These are phyloP conservation scores for Jamesozyma hellenica DNA, from an alignment of 805 yeast species.

Conservation along the genomic window DNA sequence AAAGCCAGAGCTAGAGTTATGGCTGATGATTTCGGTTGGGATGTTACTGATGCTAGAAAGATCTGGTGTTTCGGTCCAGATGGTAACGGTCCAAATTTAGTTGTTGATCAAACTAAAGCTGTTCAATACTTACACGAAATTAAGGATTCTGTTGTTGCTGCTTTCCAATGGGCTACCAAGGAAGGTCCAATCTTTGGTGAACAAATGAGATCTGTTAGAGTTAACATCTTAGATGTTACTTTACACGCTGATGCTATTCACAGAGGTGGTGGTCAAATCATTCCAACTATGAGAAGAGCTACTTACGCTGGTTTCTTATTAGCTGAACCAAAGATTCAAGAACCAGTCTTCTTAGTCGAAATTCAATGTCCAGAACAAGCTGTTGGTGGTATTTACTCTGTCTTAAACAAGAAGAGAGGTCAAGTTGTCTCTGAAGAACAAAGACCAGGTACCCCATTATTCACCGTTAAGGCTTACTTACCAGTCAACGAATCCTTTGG, in stretches of 20 bases:
- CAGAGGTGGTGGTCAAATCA: conserved; percentile 99
- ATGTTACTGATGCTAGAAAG: conserved; percentile 99
- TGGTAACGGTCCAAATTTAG: conserved; percentile 97
- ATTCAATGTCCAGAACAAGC: conserved; percentile 99
- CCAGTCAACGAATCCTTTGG: conserved; percentile 99
- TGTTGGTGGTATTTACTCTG: conserved; percentile 99
- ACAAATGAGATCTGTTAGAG: conserved; percentile 89
- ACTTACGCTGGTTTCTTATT: conserved; percentile 96
- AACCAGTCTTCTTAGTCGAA: conserved; percentile 98
- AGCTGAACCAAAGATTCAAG: conserved; percentile 98
- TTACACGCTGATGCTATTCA: conserved; percentile 99
- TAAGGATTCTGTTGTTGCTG: conserved; percentile 99
- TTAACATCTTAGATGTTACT: conserved; percentile 97
- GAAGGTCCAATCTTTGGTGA: conserved; percentile 99
- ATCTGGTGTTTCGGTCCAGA: conserved; percentile 99
- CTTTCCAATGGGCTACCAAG: conserved; percentile 99
- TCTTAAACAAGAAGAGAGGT: conserved; percentile 98
- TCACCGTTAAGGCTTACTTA: conserved; percentile 98
- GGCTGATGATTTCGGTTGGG: conserved; percentile 99
- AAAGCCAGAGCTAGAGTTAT: conserved; percentile 97
- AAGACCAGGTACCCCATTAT: conserved; percentile 99
- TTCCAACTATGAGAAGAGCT: conserved; percentile 99
- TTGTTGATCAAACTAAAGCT: conserved; percentile 99
- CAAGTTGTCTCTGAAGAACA: conserved; percentile 98
- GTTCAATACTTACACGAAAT: conserved; percentile 97